A percentile compares a stretch with the other conserved stretches of the same genome.
Conservation (phyloP, 495 filamentous ascomycete species). For the Penicillium salamii region DNA sequence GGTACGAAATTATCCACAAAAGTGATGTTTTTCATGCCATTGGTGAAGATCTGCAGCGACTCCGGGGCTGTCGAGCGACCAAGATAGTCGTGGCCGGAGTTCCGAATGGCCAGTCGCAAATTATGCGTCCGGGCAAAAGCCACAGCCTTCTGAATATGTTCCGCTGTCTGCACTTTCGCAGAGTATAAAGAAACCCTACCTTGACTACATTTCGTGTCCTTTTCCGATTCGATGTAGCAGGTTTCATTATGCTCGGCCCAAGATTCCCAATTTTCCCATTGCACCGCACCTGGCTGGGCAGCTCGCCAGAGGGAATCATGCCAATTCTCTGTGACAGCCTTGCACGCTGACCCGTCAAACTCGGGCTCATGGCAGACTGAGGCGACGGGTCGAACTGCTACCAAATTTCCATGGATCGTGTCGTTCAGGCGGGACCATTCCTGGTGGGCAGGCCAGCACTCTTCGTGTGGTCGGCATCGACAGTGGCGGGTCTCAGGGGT, state of each 20-base stretch:
- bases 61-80: slow-evolving; percentile 51
- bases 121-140: slow-evolving; percentile 22
- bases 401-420: slow-evolving; percentile 35
- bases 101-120: slow-evolving; percentile 48
- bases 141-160: slow-evolving; percentile 38
- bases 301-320: slow-evolving; percentile 25
- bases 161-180: slow-evolving; percentile 23
- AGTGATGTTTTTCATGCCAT: slow-evolving; percentile 43
- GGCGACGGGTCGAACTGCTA: slow-evolving; percentile 37
- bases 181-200: slow-evolving; percentile 41
- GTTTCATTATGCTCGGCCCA: slow-evolving; percentile 52
- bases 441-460: slow-evolving; percentile 37
- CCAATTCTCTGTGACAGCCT: slow-evolving; percentile 20
- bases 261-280: slow-evolving; percentile 47
- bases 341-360: slow-evolving; percentile 27
- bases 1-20: slow-evolving; percentile 30
- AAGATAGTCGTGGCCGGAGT: slow-evolving; percentile 54
- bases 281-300: slow-evolving; percentile 40
- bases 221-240: slow-evolving; percentile 49
- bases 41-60: slow-evolving; percentile 53
- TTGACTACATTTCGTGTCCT: slow-evolving; percentile 18
- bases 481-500: slow-evolving; percentile 12
- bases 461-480: slow-evolving; percentile 24
- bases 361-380: slow-evolving; percentile 38
- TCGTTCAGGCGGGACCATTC: slow-evolving; percentile 39